Evolutionary conservation across 768 basidiomycete genomes (phyloP), one percentile per base, ranked within the genome.

Genomic region (Calvatia gigantea): DNA sequence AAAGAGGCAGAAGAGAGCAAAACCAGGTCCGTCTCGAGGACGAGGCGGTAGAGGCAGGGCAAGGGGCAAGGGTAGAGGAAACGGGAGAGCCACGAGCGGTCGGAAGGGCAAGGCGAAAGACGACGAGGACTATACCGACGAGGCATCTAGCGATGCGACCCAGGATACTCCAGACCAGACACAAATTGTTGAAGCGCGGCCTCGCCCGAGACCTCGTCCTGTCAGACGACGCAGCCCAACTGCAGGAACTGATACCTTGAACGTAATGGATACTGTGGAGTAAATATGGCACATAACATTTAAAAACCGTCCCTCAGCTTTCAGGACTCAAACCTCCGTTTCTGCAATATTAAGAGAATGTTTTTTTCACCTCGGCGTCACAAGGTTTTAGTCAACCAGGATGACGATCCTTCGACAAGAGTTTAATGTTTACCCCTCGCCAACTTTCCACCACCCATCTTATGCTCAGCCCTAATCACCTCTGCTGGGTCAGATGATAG

Each of bases 161-260:
- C 51, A 62, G 15, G 59, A 55, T 14, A 25, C 23, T 15, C 35
- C 5, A 17, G 35, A 15, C 19, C 2, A 19, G 29, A 68, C 68
- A 12, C 63, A 68, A 23, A 64, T 61, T 4, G 67, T 71, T 0
- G 67, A 67, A 28, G 58, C 80, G 32, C 75, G 80, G 17, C 76
- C 76, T 17, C 70, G 77, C 33, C 73, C 73, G 33, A 76, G 71
- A 58, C 71, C 70, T 47, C 58, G 62, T 12, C 62, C 62, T 25
- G 19, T 48, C 11, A 44, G 37, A 25, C 37, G 56, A 38, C 4
- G 21, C 12, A 44, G 46, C 17, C 14, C 33, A 0, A 8, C 21
- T 37, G 31, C 28, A 14, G 29, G 12, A 48, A 33, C 31, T 12
- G 19, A 31, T 17, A 19, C 6, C 12, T 9, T 47, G n/a, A 15